Evolutionary conservation across 495 filamentous ascomycete species (phyloP), one percentile per base, ranked within the genome.

Genomic region (Diplogelasinospora grovesii): DNA sequence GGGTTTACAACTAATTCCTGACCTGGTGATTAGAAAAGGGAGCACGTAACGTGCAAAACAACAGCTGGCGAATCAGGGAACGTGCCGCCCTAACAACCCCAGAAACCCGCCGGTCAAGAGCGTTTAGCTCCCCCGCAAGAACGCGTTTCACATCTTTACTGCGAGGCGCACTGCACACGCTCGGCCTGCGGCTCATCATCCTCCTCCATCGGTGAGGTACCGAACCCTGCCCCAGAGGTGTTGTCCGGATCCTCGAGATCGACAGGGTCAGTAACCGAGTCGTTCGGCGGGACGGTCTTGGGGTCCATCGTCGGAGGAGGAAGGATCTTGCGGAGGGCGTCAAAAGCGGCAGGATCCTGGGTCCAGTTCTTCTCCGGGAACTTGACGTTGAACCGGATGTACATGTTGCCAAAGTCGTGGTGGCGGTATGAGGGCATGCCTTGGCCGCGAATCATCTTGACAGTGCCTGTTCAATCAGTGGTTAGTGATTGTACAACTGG

Each of bases 341-440:
- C 74, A 46, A 81, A 82, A 6, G 70, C 68, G 5, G 62, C 60
- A 4, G 66, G 59, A 22, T 78, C 68, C 4, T 64, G 53, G 36
- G 77, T 84, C 72, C 67, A 81, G 60, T 65, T 63, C 66, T 74
- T 75, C 60, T 71, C 74, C 43, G 92, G 92, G 78, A 99, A 96
- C 66, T 93, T 94, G 69, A 99, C 88, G 46, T 85, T 79, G 71
- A 99, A 99, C 62, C 93, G 87, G 58, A 97, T 85, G 68, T 92
- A 99, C 45, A 99, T 78, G 67, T 97, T 99, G 46, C 92, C 92
- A 59, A 75, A 82, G 66, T 95, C 86, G 66, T 99, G 93, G 63
- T 97, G 93, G 45, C 93, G 83, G 66, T 78, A 84, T 0, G 93
- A 95, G 25, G 92, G 92, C 92, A 99, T 99, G 68, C 92, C 92